These are phyloP conservation scores for Pulveroboletus sp. DNA, from an alignment of 768 basidiomycete species.

Conservation along the genomic window DNA sequence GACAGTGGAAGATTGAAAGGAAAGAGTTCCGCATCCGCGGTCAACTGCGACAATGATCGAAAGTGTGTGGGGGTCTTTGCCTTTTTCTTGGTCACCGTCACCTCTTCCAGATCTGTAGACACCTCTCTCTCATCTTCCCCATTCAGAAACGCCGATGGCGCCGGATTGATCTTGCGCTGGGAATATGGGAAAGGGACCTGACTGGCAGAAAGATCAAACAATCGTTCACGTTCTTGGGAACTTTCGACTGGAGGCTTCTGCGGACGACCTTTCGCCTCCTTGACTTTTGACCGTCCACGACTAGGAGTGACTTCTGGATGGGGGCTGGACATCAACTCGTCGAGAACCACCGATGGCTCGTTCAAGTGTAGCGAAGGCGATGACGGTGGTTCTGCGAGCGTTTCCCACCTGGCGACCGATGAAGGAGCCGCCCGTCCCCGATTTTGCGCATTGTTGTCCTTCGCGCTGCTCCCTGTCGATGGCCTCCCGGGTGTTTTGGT, in stretches of 20 bases:
- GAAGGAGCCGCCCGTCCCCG: slow-evolving; percentile 1
- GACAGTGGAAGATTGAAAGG: slow-evolving; percentile 38
- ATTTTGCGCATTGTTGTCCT: neutral
- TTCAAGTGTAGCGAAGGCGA: slow-evolving; percentile 31
- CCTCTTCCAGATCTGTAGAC: slow-evolving; percentile 22
- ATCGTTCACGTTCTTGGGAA: slow-evolving; percentile 20
- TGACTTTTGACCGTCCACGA: neutral
- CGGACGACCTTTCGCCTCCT: slow-evolving; percentile 10
- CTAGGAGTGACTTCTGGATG: neutral
- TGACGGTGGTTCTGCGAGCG: slow-evolving; percentile 23
- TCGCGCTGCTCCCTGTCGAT: neutral
- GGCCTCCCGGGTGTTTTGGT: slow-evolving; percentile 13
- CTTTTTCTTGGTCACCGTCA: slow-evolving; percentile 16
- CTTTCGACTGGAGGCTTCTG: neutral
- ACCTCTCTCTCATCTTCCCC: slow-evolving; percentile 38
- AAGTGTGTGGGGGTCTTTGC: slow-evolving; percentile 24
- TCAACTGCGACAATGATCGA: slow-evolving; percentile 55
- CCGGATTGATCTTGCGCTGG: slow-evolving; percentile 31
- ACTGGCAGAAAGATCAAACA: slow-evolving; percentile 54
- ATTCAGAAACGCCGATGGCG: neutral
- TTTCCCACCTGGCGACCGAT: slow-evolving; percentile 28
- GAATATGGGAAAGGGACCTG: slow-evolving; percentile 56
- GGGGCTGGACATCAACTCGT: slow-evolving; percentile 36
- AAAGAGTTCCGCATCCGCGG: slow-evolving; percentile 30
- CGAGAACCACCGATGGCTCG: slow-evolving; percentile 21